Conservation (phyloP, 768 basidiomycete genomes). For the Naganishia vaughanmartiniae region DNA sequence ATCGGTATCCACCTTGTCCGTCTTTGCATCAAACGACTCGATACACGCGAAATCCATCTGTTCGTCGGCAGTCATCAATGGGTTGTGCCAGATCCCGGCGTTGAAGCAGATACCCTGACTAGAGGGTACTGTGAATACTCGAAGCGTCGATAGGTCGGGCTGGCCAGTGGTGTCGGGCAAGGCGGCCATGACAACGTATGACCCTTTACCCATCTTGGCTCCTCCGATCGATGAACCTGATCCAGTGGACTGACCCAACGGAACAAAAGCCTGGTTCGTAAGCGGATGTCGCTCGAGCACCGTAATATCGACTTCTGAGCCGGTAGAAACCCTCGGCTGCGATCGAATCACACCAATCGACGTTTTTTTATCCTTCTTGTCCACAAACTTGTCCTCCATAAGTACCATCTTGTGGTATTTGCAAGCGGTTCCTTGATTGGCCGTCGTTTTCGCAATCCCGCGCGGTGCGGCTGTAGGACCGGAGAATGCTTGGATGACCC, state of each 20-base stretch:
- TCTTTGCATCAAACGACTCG: slow-evolving; percentile 11
- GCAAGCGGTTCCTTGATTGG: slow-evolving; percentile 82
- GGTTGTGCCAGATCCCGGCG: slow-evolving; percentile 73
- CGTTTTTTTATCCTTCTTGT: slow-evolving; percentile 24
- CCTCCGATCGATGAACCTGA: slow-evolving; percentile 54
- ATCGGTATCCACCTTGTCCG: slow-evolving; percentile 18
- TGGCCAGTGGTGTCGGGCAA: slow-evolving; percentile 70
- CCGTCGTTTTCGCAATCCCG: slow-evolving; percentile 63
- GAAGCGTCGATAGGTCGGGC: slow-evolving; percentile 71
- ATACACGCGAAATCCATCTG: slow-evolving; percentile 29
- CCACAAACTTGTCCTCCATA: slow-evolving; percentile 51
- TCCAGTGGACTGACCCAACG: slow-evolving; percentile 63
- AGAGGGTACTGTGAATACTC: slow-evolving; percentile 76
- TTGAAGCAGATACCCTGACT: slow-evolving; percentile 85
- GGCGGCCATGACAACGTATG: slow-evolving; percentile 83
- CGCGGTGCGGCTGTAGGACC: slow-evolving; percentile 66
- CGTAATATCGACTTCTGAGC: slow-evolving; percentile 35
- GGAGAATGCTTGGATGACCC: slow-evolving; percentile 83
- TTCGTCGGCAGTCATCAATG: slow-evolving; percentile 41
- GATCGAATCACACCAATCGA: slow-evolving; percentile 34
- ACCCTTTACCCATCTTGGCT: slow-evolving; percentile 45
- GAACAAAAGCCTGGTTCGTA: slow-evolving; percentile 74
- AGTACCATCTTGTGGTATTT: slow-evolving; percentile 90
- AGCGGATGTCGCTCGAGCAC: slow-evolving; percentile 35
- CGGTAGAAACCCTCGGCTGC: slow-evolving; percentile 34